Evolutionary conservation across 2,329 filamentous ascomycete genomes (phyloP).

Genomic region (Didymella pomorum): DNA sequence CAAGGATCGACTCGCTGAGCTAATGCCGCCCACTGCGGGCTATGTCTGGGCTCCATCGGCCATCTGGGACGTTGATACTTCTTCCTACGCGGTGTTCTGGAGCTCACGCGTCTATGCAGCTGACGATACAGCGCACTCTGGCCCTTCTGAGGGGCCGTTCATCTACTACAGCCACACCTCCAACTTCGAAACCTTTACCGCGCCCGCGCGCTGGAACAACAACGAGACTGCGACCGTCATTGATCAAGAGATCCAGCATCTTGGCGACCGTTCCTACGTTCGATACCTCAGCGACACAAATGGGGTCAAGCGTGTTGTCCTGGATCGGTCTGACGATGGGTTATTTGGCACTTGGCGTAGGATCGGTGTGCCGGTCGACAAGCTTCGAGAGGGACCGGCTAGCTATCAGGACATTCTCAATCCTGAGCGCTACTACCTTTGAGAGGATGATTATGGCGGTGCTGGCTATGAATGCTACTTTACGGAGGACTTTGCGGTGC

Average conservation of each 20-base stretch:
- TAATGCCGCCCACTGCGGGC: conserved; percentile 62
- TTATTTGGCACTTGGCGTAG: conserved; percentile 61
- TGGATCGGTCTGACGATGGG: conserved; percentile 58
- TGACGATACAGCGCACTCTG: conserved; percentile 60
- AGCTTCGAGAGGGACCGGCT: not conserved
- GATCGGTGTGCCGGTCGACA: not conserved
- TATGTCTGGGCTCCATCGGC: conserved; percentile 66
- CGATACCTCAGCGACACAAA: conserved; percentile 66
- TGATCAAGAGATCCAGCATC: conserved; percentile 64
- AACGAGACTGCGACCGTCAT: conserved; percentile 59
- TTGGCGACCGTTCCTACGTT: conserved; percentile 56
- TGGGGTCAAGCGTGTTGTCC: conserved; percentile 59
- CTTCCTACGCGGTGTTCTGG: conserved; percentile 61
- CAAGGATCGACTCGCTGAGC: conserved; percentile 58
- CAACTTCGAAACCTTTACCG: conserved; percentile 63
- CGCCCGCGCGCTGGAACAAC: conserved; percentile 62
- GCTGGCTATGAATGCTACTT: not conserved
- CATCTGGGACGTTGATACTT: conserved; percentile 59
- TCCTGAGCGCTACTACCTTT: not conserved
- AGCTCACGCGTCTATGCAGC: conserved; percentile 57
- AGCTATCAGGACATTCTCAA: not conserved
- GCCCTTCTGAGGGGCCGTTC: conserved; percentile 50
- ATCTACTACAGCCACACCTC: conserved; percentile 64
- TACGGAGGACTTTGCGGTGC: not conserved
- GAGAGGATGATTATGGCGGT: not conserved